Evolutionary conservation across 371 early-diverging fungal species (phyloP), one percentile per base, ranked within the genome.

Genomic region (Mortierella sp.): DNA sequence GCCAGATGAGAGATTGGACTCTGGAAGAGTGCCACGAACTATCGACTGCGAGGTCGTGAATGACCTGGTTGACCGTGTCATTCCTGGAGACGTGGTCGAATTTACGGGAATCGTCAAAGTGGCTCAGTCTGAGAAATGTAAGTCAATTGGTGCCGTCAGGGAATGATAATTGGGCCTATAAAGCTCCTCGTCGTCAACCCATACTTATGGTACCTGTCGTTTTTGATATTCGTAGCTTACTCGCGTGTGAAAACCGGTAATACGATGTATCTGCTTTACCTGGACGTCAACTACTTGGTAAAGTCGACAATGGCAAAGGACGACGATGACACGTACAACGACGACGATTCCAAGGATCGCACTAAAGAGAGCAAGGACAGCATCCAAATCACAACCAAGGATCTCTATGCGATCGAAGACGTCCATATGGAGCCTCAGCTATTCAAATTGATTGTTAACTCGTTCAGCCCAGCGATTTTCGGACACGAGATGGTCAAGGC

Each of bases 71-170:
- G 99, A 99, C 84, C 87, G 82, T 8, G 96, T 97, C 26, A 99
- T 99, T 85, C 99, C 99, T 24, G 99, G 99, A 24, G 99, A 99
- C 88, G 94, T 99, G 71, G 96, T 99, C 19, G 94, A 93, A 57
- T 90, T 99, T 75, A 96, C 98, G 69, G 99, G 99, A 53, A 95
- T 98, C 61, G 94, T 96, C 69, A 95, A 96, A 72, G 93, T 91
- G n/a, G 70, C 89, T n/a, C 87, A 91, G 67, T 86, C 93, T 1
- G 92, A 93, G 44, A 95, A 89, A 77, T 69, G 83, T 80, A 76
- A 67, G 75, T 31, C 14, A 24, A 21, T 37, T 71, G 21, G 82
- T 80, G 0, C 74, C 86, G 73, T 91, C 73, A 85, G 28, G 13
- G 50, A 6, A 31, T 16, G 5, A 4, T 5, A 8, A 3, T 2